Evolutionary conservation across 306 rosid species (phyloP), one percentile per base, ranked within the genome.

Genomic region (Hylodesmum podocarpum): DNA sequence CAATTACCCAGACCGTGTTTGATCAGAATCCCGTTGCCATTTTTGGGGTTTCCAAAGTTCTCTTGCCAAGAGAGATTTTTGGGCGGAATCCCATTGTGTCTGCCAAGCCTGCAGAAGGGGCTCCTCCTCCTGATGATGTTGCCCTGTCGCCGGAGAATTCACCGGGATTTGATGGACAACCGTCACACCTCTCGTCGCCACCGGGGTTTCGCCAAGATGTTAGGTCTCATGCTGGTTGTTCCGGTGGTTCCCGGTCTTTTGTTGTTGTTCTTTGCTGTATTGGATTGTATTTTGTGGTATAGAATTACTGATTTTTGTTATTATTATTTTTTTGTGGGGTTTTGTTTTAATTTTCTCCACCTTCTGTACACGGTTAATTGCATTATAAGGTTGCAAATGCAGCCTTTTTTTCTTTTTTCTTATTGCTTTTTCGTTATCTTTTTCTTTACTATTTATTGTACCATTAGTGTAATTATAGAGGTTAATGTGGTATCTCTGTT

Each of bases 21-120:
- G 99, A 91, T 81, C 96, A 96, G 77, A 96, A 96, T 1, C 99
- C 99, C 0, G 93, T 96, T 0, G 93, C 96, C 0, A 96, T 96
- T 80, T 96, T 96, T 15, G 99, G 99, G 18, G 91, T 96, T 16
- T 93, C 98, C 1, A 80, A 79, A 78, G 99, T 96, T 25, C 72
- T 96, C n/a, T 75, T 96, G 74, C 98, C 99, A 0, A 82, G 82
- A 75, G 99, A 93, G 85, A 82, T 91, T 39, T 96, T 93, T 13
- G 98, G 97, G 51, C 86, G 78, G 69, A 82, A 68, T 46, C 91
- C 96, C 0, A 49, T 66, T 8, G 31, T 46, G 21, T 15, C 85
- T 16, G 6, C 88, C 15, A 87, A 75, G 9, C 66, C 64, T 5
- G 62, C 43, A 0, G 70, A 41, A 1, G 64, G 8, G 1, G 87